Percentiles rank a stretch among this genome's conserved stretches.
These are phyloP conservation scores for Porphyrellus cyaneotinctus DNA, from an alignment of 768 basidiomycete species.

Conservation along the genomic window DNA sequence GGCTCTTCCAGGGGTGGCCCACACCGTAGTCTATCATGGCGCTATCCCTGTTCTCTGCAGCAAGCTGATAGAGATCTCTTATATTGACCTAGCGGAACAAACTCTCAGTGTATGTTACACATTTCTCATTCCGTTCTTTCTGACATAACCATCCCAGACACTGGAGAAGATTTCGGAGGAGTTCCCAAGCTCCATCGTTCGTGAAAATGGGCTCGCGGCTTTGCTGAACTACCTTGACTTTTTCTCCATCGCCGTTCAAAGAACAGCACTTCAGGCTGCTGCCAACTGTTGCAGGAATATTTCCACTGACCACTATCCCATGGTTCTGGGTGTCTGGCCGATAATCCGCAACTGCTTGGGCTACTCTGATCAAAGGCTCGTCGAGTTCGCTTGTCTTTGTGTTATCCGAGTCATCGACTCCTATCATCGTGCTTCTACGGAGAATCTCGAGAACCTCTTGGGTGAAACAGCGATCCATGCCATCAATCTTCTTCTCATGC, in stretches of 20 bases:
- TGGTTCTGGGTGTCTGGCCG: constrained; percentile 87
- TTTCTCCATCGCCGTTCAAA: constrained; percentile 95
- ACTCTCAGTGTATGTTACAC: constrained; percentile 80
- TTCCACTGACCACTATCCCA: constrained; percentile 80
- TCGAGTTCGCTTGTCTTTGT: constrained; percentile 93
- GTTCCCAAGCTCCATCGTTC: constrained; percentile 91
- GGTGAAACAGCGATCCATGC: constrained; percentile 76
- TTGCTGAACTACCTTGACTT: constrained; percentile 96
- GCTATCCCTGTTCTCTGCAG: constrained; percentile 96
- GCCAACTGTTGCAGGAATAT: constrained; percentile 96
- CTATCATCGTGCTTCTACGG: constrained; percentile 79
- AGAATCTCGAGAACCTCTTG: constrained; percentile 83
- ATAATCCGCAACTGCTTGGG: constrained; percentile 89
- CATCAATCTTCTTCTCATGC: constrained; percentile 79
- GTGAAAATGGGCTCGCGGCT: constrained; percentile 91
- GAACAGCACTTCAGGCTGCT: constrained; percentile 93
- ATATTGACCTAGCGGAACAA: constrained; percentile 97
- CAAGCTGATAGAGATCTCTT: constrained; percentile 95
- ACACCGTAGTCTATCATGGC: constrained; percentile 96
- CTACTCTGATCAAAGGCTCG: constrained; percentile 94
- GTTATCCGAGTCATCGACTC: constrained; percentile 93
- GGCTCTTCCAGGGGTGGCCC: constrained; percentile 95
- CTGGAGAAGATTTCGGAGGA: constrained; percentile 98
- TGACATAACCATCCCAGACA: constrained; percentile 52
- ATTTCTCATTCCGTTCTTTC: constrained; percentile 3